Conservation (phyloP, 495 filamentous ascomycete genomes). For the Penicillium cosmopolitanum region DNA sequence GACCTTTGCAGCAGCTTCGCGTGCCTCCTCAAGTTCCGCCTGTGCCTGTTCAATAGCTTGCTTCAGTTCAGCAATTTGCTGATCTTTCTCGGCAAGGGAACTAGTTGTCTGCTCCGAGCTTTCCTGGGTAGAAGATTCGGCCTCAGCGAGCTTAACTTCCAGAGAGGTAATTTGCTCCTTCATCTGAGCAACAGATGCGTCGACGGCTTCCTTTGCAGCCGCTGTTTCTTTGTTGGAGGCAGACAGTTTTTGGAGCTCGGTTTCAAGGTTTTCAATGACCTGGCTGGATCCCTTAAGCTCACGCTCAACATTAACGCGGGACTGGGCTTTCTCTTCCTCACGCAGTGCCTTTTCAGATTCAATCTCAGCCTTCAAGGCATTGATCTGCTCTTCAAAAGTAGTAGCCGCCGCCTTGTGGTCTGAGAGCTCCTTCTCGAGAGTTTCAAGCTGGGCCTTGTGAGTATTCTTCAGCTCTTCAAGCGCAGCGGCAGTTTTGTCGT, state of each 20-base stretch:
- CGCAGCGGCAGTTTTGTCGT: slow-evolving; percentile 37
- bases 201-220: slow-evolving; percentile 46
- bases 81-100: slow-evolving; percentile 42
- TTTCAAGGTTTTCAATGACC: slow-evolving; percentile 48
- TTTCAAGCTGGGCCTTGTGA: slow-evolving; percentile 44
- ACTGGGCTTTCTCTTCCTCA: slow-evolving; percentile 45
- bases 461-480: slow-evolving; percentile 45
- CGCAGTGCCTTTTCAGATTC: slow-evolving; percentile 36
- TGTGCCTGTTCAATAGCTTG: slow-evolving; percentile 40
- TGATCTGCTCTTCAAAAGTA: slow-evolving; percentile 44
- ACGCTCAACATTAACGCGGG: slow-evolving; percentile 40
- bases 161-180: slow-evolving; percentile 44
- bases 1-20: slow-evolving; percentile 34
- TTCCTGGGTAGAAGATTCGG: slow-evolving; percentile 37
- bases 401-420: slow-evolving; percentile 41
- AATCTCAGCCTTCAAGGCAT: slow-evolving; percentile 43
- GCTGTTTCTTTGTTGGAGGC: slow-evolving; percentile 45
- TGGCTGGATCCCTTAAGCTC: slow-evolving; percentile 48
- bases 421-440: slow-evolving; percentile 40
- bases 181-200: slow-evolving; percentile 33
- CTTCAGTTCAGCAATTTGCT: slow-evolving; percentile 43
- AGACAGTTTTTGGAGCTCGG: slow-evolving; percentile 44
- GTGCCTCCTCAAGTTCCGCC: slow-evolving; percentile 39
- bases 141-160: slow-evolving; percentile 42
- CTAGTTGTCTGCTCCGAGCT: slow-evolving; percentile 30